Evolutionary conservation across 768 basidiomycete species (phyloP).

Genomic region (Candolleomyces eurysporus): DNA sequence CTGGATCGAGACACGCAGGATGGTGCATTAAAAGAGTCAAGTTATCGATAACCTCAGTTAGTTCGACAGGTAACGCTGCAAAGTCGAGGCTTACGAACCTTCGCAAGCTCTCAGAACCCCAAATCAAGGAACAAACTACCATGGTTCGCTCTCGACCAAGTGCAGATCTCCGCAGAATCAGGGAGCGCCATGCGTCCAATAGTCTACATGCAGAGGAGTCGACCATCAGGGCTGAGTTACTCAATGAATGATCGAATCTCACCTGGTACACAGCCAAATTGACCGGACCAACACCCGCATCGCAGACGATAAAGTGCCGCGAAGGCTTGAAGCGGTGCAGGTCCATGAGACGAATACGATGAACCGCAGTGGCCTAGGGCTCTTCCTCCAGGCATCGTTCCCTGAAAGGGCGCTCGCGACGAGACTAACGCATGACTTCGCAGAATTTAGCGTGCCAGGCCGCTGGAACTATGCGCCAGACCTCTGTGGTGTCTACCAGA

Average conservation of each 20-base stretch:
- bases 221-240: too few species aligned
- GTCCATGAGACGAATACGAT: constrained; percentile 74
- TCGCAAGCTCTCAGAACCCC: too few species aligned
- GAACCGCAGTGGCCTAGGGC: constrained; percentile 81
- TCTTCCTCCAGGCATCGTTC: constrained; percentile 24
- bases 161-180: too few species aligned
- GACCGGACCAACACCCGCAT: constrained; percentile 66
- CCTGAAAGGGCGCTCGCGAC: constrained; percentile 55
- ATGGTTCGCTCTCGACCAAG: too few species aligned
- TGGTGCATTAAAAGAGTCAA: constrained; percentile 72
- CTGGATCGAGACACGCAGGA: constrained; percentile 78
- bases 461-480: constrained; percentile 85
- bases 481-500: constrained; percentile 71
- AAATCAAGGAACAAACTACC: too few species aligned
- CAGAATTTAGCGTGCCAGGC: constrained; percentile 89
- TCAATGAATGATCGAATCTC: too few species aligned
- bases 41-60: constrained; percentile 7
- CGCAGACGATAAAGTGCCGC: constrained; percentile 89
- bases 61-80: too few species aligned
- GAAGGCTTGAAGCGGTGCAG: constrained; percentile 76
- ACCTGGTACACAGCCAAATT: too few species aligned
- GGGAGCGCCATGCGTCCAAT: constrained; percentile 30
- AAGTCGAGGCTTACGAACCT: too few species aligned
- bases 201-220: too few species aligned
- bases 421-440: constrained; percentile 79